These are phyloP conservation scores for Salix exigua DNA, from an alignment of 345 rosid genomes.

Conservation along the genomic window DNA sequence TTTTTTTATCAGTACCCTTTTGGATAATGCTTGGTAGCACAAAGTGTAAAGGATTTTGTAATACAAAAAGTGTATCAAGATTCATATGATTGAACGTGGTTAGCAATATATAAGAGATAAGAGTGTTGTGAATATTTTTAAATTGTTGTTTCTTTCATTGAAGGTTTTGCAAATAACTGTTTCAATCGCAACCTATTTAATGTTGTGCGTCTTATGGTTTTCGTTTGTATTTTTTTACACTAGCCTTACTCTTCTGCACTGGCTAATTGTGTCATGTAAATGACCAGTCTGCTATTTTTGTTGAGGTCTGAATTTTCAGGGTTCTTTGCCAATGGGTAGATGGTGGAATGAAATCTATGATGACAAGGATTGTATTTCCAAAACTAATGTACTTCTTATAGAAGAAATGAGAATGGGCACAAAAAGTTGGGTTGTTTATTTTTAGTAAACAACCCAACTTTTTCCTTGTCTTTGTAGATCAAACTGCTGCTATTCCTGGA, in stretches of 20 bases:
- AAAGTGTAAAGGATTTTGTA: not conserved
- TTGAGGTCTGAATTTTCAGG: not conserved
- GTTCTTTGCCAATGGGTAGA: not conserved
- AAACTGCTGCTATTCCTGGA: slow-evolving; percentile 63
- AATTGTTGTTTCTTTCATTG: not conserved
- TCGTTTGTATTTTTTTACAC: not conserved
- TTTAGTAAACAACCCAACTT: too few species aligned
- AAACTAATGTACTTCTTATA: not conserved
- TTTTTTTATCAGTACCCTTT: not conserved
- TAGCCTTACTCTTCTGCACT: not conserved
- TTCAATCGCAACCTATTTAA: not conserved
- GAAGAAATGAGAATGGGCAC: not conserved
- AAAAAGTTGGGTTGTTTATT: not conserved
- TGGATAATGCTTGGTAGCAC: not conserved
- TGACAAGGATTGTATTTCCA: not conserved
- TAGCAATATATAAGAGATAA: not conserved
- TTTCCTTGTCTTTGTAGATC: too few species aligned
- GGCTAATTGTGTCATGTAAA: too few species aligned
- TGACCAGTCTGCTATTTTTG: not conserved
- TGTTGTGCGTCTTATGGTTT: not conserved
- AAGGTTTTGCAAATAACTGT: not conserved
- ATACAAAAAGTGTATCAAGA: too few species aligned
- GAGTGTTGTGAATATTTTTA: not conserved
- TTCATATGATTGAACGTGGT: not conserved
- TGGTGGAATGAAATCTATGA: not conserved